Conservation (phyloP, 2,329 filamentous ascomycete genomes). For the Shiraia sp. region DNA sequence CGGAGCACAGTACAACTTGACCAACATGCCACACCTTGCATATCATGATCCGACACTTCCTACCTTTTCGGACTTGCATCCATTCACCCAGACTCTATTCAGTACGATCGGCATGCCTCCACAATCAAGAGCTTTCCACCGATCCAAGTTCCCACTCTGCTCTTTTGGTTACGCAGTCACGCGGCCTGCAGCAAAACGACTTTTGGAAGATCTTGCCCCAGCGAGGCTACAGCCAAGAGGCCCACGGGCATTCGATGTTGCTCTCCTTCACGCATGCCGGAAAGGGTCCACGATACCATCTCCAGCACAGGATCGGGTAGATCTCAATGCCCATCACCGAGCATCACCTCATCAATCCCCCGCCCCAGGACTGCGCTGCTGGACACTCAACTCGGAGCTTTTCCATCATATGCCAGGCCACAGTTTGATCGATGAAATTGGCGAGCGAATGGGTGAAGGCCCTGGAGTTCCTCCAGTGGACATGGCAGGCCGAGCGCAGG, state of each 20-base stretch:
- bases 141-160: slow-evolving; percentile 49
- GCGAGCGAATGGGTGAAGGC: slow-evolving; percentile 31
- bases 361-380: slow-evolving; percentile 45
- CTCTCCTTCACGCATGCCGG: slow-evolving; percentile 47
- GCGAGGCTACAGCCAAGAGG: slow-evolving; percentile 30
- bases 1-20: slow-evolving; percentile 33
- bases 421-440: slow-evolving; percentile 44
- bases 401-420: slow-evolving; percentile 50
- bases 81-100: slow-evolving; percentile 46
- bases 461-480: slow-evolving; percentile 42
- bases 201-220: slow-evolving; percentile 46
- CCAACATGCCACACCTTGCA: slow-evolving; percentile 36
- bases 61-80: slow-evolving; percentile 42
- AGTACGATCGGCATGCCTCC: slow-evolving; percentile 40
- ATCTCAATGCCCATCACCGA: slow-evolving; percentile 26
- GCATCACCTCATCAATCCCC: slow-evolving; percentile 33
- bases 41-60: slow-evolving; percentile 47
- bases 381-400: slow-evolving; percentile 50
- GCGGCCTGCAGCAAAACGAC: slow-evolving; percentile 42
- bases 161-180: slow-evolving; percentile 52
- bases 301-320: slow-evolving; percentile 24
- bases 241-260: slow-evolving; percentile 48
- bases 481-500: slow-evolving; percentile 35
- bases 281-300: slow-evolving; percentile 36
- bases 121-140: slow-evolving; percentile 45